Percentiles rank a stretch among this genome's conserved stretches.
These are phyloP conservation scores for Saururus chinensis DNA, from an alignment of 164 flowering plant species.

Conservation along the genomic window DNA sequence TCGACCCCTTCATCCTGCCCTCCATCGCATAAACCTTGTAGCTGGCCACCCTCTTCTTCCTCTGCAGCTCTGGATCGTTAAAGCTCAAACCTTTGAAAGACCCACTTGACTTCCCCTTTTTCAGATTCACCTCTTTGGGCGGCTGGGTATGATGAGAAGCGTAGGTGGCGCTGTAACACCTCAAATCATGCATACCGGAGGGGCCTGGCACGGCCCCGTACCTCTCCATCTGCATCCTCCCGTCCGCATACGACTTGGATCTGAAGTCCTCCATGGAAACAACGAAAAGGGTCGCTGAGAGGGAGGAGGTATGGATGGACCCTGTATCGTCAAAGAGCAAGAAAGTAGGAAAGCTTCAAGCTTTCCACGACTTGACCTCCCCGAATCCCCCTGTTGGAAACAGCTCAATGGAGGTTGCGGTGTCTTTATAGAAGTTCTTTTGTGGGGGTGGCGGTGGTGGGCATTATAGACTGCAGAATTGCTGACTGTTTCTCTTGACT, in stretches of 20 bases:
- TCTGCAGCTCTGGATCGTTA: conserved; percentile 34
- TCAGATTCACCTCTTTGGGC: conserved; percentile 1
- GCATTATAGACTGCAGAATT: too few species aligned
- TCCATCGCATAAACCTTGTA: conserved; percentile 31
- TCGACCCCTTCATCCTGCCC: conserved; percentile 23
- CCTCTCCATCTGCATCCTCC: conserved; percentile 18
- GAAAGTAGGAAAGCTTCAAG: too few species aligned
- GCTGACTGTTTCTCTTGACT: too few species aligned
- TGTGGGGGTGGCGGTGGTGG: too few species aligned
- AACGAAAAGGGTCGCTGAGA: neutral
- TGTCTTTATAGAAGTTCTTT: too few species aligned
- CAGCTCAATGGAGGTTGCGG: neutral
- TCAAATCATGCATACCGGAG: neutral
- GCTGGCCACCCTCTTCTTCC: conserved; percentile 39
- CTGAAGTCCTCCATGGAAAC: conserved; percentile 43
- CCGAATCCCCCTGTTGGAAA: neutral
- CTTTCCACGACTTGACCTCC: neutral
- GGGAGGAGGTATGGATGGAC: neutral
- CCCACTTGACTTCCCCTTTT: neutral
- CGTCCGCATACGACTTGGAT: conserved; percentile 35
- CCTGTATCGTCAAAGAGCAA: too few species aligned
- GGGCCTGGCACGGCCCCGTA: neutral
- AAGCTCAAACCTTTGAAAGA: conserved; percentile 20
- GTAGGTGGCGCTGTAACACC: conserved; percentile 2
- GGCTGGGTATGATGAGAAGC: neutral